Conservation (phyloP, 2,329 filamentous ascomycete genomes). For the Aschersonia sp. region DNA sequence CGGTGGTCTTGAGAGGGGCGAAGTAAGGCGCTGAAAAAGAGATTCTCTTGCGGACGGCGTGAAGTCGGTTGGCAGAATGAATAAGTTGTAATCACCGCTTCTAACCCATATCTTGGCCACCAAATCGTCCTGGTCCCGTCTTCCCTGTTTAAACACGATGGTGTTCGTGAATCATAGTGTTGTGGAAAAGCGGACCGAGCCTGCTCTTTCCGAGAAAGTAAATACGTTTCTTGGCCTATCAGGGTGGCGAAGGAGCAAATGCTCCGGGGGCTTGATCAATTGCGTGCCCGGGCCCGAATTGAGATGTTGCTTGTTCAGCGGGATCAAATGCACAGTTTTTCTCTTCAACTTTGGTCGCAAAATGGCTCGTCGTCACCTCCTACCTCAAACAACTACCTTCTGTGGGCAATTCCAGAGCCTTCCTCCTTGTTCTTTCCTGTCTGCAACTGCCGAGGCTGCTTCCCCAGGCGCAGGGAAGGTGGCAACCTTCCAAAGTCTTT, state of each 20-base stretch:
- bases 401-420: neutral
- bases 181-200: slow-evolving; percentile 6
- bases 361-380: neutral
- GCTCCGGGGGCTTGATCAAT: neutral
- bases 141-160: neutral
- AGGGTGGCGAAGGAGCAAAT: neutral
- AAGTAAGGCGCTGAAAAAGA: no score
- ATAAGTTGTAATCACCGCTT: no score
- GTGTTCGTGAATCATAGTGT: neutral
- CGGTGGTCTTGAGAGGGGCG: no score
- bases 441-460: neutral
- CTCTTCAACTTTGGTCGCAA: neutral
- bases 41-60: no score
- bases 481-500: neutral
- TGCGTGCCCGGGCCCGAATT: neutral
- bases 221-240: neutral
- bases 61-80: no score
- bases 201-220: neutral
- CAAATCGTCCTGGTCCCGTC: no score
- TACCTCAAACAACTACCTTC: neutral
- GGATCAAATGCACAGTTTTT: no score
- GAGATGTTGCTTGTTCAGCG: neutral
- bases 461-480: neutral
- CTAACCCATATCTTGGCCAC: no score
- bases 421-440: neutral